Percentiles rank a stretch among this genome's conserved stretches.
Evolutionary conservation across 2,329 filamentous ascomycete genomes (phyloP).

Genomic region (Parascedosporium putredinis): DNA sequence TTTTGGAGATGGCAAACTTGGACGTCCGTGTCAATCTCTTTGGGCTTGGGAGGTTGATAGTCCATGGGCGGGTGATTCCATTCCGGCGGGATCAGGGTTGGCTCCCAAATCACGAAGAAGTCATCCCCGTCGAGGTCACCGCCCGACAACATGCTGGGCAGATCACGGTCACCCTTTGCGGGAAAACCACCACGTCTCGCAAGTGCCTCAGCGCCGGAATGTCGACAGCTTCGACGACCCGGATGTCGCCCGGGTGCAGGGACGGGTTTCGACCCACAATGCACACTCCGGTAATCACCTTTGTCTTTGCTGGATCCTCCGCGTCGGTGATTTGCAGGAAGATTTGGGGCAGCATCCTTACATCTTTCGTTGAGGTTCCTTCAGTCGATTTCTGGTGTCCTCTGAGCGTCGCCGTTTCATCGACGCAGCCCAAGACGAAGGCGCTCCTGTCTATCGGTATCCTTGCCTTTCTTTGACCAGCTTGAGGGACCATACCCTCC

Average conservation of each 20-base stretch:
- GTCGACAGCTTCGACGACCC: constrained; percentile 77
- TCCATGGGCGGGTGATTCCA: constrained; percentile 74
- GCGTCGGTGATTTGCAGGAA: constrained; percentile 70
- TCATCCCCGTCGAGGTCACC: constrained; percentile 95
- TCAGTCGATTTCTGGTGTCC: constrained; percentile 53
- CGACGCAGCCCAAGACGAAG: constrained; percentile 78
- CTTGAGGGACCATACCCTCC: constrained; percentile 84
- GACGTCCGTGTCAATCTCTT: constrained; percentile 50
- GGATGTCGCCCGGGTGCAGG: constrained; percentile 83
- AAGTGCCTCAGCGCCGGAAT: constrained; percentile 63
- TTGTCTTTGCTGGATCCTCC: constrained; percentile 41
- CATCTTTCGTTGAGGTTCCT: constrained; percentile 28
- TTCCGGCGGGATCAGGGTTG: constrained; percentile 54
- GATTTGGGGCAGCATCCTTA: constrained; percentile 63
- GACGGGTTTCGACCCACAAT: constrained; percentile 87
- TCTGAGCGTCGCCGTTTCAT: constrained; percentile 67
- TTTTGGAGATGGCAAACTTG: constrained; percentile 62
- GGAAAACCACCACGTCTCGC: constrained; percentile 78
- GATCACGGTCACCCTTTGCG: constrained; percentile 76
- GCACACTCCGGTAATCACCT: constrained; percentile 70
- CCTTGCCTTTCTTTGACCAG: constrained; percentile 86
- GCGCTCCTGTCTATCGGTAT: constrained; percentile 75
- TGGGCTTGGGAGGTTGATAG: constrained; percentile 50
- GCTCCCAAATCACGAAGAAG: constrained; percentile 89
- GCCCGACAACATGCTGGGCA: constrained; percentile 91